These are phyloP conservation scores for Mortierella antarctica DNA, from an alignment of 192 early-diverging fungal genomes.

Conservation along the genomic window DNA sequence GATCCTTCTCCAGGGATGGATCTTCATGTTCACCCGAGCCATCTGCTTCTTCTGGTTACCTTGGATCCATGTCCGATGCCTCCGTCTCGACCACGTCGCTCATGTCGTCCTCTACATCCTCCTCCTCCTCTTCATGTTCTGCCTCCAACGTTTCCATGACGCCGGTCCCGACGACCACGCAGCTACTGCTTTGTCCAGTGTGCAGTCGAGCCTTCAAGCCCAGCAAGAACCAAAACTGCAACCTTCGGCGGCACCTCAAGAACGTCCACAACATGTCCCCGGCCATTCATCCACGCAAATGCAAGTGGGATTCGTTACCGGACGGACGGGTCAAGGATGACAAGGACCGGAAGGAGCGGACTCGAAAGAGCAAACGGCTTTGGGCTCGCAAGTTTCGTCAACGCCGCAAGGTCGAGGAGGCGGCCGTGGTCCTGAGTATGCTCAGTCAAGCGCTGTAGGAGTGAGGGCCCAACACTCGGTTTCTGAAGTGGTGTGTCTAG, in stretches of 20 bases:
- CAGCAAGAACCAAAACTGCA: constrained; percentile 53
- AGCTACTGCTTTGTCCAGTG: constrained; percentile 39
- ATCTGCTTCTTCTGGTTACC: constrained; percentile 5
- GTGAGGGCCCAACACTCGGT: neutral
- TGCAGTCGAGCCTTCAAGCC: constrained; percentile 51
- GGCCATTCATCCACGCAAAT: constrained; percentile 49
- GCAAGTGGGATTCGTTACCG: constrained; percentile 48
- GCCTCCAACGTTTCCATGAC: neutral
- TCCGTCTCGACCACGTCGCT: constrained; percentile 13
- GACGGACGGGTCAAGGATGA: constrained; percentile 53
- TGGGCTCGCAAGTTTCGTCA: constrained; percentile 54
- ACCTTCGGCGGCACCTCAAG: constrained; percentile 41
- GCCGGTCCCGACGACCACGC: constrained; percentile 17
- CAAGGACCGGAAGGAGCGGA: constrained; percentile 52
- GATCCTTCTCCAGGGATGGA: constrained; percentile 22
- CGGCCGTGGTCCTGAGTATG: constrained; percentile 45
- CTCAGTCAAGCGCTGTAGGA: constrained; percentile 35
- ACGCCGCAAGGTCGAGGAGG: constrained; percentile 48
- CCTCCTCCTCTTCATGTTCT: neutral
- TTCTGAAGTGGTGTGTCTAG: neutral
- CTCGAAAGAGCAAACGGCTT: constrained; percentile 46
- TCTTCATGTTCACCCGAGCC: constrained; percentile 18
- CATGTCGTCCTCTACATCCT: constrained; percentile 20
- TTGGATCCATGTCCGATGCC: constrained; percentile 39
- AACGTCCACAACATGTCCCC: constrained; percentile 51